Evolutionary conservation across 73 alveolate species (phyloP), one percentile per base, ranked within the genome.

Genomic region (Uronychia setigera): DNA sequence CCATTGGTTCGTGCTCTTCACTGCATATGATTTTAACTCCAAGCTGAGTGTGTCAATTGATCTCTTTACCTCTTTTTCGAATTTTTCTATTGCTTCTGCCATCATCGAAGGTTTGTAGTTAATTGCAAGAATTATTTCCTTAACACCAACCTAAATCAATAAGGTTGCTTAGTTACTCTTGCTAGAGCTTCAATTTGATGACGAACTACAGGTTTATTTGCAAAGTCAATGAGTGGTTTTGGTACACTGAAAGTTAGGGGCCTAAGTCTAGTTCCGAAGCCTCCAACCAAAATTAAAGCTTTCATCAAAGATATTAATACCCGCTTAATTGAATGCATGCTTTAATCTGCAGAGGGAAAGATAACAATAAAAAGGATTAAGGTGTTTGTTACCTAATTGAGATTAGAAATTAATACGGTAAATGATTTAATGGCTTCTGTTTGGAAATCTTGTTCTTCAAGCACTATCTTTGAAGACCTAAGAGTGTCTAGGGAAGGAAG

Each of bases 101-200:
- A 98, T 92, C 32, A 88, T 94, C 35, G 96, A 96, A 1, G 99
- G 99, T 79, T 93, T 92, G 76, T 95, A 95, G 91, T 92, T 93
- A 26, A 98, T 93, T 26, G 99, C 99, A 35, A 98, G 90, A 35
- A 98, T 93, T 74, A 98, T 86, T 78, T 97, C 99, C 57, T 87
- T 89, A 59, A 98, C 99, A 19, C 99, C 99, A 5, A 46, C 67
- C 67, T 46, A 19, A 98, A 58, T 91, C 92, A 79, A 92, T 98
- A 33, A 96, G 88, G 29, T 99, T 98, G 81, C n/a, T n/a, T n/a
- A n/a, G n/a, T n/a, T 96, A 87, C 97, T 58, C 87, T 86, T 58
- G 87, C 93, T 27, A 94, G 92, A 13, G 97, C 97, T 83, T 92
- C 97, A 11, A 94, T 92, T 87, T 94, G 94, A 74, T 94, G 97